Percentiles rank a stretch among this genome's conserved stretches.
These are phyloP conservation scores for Ilyonectria sp. DNA, from an alignment of 2,329 filamentous ascomycete genomes.

Conservation along the genomic window DNA sequence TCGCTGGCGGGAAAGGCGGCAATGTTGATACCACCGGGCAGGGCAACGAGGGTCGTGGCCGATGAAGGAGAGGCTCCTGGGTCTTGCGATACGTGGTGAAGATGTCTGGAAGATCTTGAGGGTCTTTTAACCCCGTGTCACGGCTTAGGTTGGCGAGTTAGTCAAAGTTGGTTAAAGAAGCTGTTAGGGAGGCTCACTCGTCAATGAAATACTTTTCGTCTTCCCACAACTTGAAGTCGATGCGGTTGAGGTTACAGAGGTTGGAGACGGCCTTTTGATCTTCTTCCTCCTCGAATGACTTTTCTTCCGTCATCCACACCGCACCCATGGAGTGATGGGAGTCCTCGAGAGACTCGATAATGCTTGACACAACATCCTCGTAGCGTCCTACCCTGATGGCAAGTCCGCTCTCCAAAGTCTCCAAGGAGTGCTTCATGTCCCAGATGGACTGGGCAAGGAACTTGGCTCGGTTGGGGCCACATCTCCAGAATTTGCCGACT, in stretches of 20 bases:
- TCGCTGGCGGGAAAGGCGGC: constrained; percentile 68
- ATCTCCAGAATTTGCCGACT: constrained; percentile 80
- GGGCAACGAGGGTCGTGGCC: constrained; percentile 71
- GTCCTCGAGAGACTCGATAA: constrained; percentile 66
- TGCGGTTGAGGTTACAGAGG: constrained; percentile 65
- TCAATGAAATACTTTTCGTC: constrained; percentile 87
- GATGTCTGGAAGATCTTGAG: constrained; percentile 77
- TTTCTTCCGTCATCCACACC: constrained; percentile 82
- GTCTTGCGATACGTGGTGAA: constrained; percentile 83
- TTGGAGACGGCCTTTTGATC: constrained; percentile 72
- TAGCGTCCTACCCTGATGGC: constrained; percentile 74
- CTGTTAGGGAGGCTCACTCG: constrained; percentile 70
- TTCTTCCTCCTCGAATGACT: constrained; percentile 76
- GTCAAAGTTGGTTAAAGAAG: constrained; percentile 31
- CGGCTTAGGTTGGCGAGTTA: constrained; percentile 62
- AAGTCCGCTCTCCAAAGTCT: constrained; percentile 72
- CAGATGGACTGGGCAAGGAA: constrained; percentile 82
- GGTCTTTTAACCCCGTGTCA: constrained; percentile 72
- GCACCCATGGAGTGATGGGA: constrained; percentile 66
- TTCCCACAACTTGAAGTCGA: constrained; percentile 75
- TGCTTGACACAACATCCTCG: constrained; percentile 70
- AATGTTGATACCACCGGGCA: constrained; percentile 66
- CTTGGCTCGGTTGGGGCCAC: constrained; percentile 79
- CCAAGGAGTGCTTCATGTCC: constrained; percentile 77
- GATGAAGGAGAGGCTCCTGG: constrained; percentile 78